These are phyloP conservation scores for Vigna nakashimae DNA, from an alignment of 306 rosid species.

Conservation along the genomic window DNA sequence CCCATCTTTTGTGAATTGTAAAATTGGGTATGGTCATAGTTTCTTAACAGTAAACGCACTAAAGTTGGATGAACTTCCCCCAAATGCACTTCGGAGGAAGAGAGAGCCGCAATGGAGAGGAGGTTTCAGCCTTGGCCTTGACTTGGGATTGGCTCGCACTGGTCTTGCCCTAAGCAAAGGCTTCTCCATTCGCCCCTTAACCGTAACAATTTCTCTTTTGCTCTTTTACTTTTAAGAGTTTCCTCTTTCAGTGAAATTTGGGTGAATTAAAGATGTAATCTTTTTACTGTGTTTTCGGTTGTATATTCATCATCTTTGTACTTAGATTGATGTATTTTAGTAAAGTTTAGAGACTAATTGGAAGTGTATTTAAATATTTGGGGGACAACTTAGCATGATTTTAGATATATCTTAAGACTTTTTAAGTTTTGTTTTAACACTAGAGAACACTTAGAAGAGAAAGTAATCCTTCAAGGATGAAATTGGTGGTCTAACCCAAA, in stretches of 20 bases:
- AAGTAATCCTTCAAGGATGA: not conserved
- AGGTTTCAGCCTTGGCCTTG: slow-evolving; percentile 89
- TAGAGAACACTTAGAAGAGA: not conserved
- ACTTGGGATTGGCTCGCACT: slow-evolving; percentile 83
- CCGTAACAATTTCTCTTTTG: slow-evolving; percentile 48
- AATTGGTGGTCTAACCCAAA: not conserved
- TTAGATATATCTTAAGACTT: too few relatives aligned
- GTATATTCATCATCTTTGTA: not conserved
- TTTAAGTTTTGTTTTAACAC: not conserved
- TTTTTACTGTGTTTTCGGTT: not conserved
- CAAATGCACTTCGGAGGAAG: slow-evolving; percentile 78
- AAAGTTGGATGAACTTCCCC: slow-evolving; percentile 63
- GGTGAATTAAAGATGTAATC: not conserved
- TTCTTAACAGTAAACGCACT: slow-evolving; percentile 25
- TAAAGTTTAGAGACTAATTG: too few relatives aligned
- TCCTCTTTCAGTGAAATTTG: not conserved
- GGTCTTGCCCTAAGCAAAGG: slow-evolving; percentile 95
- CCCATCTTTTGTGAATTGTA: slow-evolving; percentile 13
- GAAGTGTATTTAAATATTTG: too few relatives aligned
- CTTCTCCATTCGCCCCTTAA: slow-evolving; percentile 75
- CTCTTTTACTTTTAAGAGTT: not conserved
- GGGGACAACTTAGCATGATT: not conserved
- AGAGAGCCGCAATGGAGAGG: slow-evolving; percentile 77
- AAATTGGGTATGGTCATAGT: not conserved
- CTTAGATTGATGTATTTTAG: not conserved